Evolutionary conservation across 768 basidiomycete species (phyloP).

Genomic region (Phylloporus rhodoxanthus): DNA sequence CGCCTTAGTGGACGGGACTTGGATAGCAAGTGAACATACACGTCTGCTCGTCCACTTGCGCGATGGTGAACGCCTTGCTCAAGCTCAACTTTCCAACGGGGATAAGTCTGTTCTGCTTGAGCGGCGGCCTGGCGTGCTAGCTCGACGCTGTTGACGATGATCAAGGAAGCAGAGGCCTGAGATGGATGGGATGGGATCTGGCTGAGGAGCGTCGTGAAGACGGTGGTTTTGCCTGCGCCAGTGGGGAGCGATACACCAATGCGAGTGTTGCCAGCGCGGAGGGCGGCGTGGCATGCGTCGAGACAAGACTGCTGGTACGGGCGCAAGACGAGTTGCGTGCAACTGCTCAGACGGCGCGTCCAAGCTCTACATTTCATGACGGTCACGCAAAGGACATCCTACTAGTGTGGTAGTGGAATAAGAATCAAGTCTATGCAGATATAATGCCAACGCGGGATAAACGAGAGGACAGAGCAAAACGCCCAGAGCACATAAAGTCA

Average conservation of each 20-base stretch:
- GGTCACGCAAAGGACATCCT: background rate
- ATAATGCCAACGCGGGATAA: constrained; percentile 17
- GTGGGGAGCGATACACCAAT: constrained; percentile 84
- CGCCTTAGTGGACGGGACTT: background rate
- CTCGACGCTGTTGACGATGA: constrained; percentile 87
- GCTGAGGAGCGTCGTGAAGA: constrained; percentile 80
- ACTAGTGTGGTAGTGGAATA: constrained; percentile 23
- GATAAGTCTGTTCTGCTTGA: constrained; percentile 61
- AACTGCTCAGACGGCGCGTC: background rate
- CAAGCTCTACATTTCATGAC: background rate
- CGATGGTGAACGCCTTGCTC: constrained; percentile 77
- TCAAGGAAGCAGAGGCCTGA: constrained; percentile 55
- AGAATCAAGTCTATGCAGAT: constrained; percentile 31
- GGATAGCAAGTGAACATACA: constrained; percentile 39
- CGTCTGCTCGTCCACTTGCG: constrained; percentile 77
- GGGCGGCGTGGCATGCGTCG: constrained; percentile 66
- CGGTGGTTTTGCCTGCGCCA: constrained; percentile 84
- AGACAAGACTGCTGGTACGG: constrained; percentile 87
- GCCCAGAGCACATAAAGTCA: constrained; percentile 19
- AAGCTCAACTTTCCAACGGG: constrained; percentile 79
- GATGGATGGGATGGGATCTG: constrained; percentile 46
- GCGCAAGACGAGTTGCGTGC: constrained; percentile 41
- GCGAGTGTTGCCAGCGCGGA: constrained; percentile 60
- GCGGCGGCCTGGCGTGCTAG: constrained; percentile 81
- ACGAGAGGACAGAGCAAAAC: constrained; percentile 29